phyloP scores from a whole-genome alignment of 2,329 filamentous ascomycete species.

The Alternaria gaisen region DNA sequence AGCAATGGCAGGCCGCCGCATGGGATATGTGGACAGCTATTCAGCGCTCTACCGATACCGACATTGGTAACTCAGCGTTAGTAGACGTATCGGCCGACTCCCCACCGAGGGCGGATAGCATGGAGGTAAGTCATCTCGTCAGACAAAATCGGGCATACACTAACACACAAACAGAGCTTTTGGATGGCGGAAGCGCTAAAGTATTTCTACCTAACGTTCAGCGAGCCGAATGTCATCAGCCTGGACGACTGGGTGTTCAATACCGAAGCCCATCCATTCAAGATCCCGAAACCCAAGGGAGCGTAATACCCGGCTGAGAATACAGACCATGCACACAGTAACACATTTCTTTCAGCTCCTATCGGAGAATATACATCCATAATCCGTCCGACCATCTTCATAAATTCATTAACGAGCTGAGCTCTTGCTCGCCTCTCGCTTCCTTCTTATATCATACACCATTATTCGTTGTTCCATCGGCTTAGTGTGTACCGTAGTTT shows the following conservation, averaged over 20 bases:
- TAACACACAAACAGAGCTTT: constrained; percentile 49
- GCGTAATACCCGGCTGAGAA: background rate
- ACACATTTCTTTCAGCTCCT: background rate
- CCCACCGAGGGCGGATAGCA: constrained; percentile 53
- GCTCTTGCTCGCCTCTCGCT: background rate
- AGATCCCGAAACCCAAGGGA: constrained; percentile 33
- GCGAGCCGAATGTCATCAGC: constrained; percentile 53
- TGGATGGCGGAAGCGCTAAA: constrained; percentile 62
- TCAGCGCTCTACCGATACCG: constrained; percentile 53
- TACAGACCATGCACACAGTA: background rate
- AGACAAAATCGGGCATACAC: background rate
- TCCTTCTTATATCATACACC: background rate
- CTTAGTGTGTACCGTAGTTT: constrained; percentile 24
- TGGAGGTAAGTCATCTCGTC: constrained; percentile 50
- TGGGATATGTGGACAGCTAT: constrained; percentile 63
- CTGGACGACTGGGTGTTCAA: constrained; percentile 59
- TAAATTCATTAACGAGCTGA: background rate
- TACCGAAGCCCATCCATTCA: constrained; percentile 60
- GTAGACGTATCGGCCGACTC: constrained; percentile 53
- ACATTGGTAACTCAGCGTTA: constrained; percentile 58
- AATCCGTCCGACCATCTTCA: background rate
- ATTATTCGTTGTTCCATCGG: background rate
- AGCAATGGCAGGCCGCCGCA: constrained; percentile 55
- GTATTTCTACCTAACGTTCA: constrained; percentile 60
- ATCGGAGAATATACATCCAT: background rate